A percentile compares a stretch with the other conserved stretches of the same genome.
These are phyloP conservation scores for Fraxinus greggii DNA, from an alignment of 305 asterid genomes.

Conservation along the genomic window DNA sequence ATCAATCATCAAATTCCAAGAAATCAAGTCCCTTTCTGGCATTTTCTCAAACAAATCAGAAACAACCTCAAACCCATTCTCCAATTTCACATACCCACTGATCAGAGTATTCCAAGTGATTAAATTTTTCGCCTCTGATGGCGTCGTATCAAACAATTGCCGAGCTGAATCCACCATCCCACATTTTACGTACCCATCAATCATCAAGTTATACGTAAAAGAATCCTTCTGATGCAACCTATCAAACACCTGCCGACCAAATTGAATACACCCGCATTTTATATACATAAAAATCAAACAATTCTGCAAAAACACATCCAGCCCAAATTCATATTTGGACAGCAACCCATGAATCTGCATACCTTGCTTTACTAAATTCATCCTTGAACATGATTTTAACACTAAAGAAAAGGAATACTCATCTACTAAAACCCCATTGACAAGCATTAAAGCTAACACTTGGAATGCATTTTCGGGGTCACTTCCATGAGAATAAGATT, in stretches of 20 bases:
- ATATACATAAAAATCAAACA: conserved; percentile 58
- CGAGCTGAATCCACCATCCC: conserved; percentile 66
- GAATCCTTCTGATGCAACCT: conserved; percentile 54
- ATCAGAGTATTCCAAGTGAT: conserved; percentile 81
- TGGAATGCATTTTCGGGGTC: conserved; percentile 56
- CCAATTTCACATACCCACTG: conserved; percentile 50
- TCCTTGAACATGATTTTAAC: conserved; percentile 63
- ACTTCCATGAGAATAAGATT: conserved; percentile 53
- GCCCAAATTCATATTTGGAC: conserved; percentile 52
- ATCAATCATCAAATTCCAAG: conserved; percentile 83
- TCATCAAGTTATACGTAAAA: conserved; percentile 68
- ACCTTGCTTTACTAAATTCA: conserved; percentile 40
- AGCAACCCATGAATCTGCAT: conserved; percentile 76
- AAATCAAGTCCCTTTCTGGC: conserved; percentile 69
- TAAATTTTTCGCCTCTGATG: conserved; percentile 50
- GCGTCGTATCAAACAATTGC: conserved; percentile 54
- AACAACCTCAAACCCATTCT: conserved; percentile 47
- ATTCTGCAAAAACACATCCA: conserved; percentile 58
- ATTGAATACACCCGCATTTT: conserved; percentile 48
- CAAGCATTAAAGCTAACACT: conserved; percentile 66
- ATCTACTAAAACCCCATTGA: conserved; percentile 56
- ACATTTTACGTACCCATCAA: conserved; percentile 75
- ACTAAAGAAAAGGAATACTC: conserved; percentile 64
- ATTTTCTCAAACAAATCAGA: conserved; percentile 53
- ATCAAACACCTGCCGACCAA: conserved; percentile 59